phyloP scores from a whole-genome alignment of 1,139 yeast species.

The Meyerozyma smithsonii region DNA sequence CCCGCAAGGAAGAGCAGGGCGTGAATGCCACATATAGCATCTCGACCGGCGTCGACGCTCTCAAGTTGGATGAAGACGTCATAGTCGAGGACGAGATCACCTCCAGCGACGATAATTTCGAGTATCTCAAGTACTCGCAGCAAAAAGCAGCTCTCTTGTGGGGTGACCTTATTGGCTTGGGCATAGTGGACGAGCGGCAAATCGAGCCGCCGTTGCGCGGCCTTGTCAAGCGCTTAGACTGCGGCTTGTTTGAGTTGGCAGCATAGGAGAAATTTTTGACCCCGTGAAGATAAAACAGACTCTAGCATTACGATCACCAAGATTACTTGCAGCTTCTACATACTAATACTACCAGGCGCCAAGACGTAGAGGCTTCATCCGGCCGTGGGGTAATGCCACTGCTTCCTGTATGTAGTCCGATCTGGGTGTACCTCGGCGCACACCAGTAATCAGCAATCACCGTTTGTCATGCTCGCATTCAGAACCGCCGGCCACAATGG shows the following conservation, averaged over 20 bases:
- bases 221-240: constrained; percentile 39
- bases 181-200: constrained; percentile 40
- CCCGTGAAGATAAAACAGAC: no score
- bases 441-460: no score
- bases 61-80: constrained; percentile 21
- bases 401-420: not conserved
- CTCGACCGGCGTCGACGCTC: constrained; percentile 29
- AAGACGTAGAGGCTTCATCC: no score
- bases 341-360: no score
- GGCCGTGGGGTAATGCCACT: no score
- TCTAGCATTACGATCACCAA: no score
- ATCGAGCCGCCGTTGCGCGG: constrained; percentile 21
- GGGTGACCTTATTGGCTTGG: constrained; percentile 69
- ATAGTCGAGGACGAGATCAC: constrained; percentile 31
- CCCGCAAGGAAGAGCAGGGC: constrained; percentile 23
- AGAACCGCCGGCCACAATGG: constrained; percentile 84
- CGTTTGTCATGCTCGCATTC: constrained; percentile 57
- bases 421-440: not conserved
- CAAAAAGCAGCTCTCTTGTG: constrained; percentile 71
- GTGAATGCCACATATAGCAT: constrained; percentile 38
- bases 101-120: constrained; percentile 65
- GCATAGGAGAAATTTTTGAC: no score
- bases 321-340: no score
- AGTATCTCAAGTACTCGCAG: constrained; percentile 68
- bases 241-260: constrained; percentile 21